Conservation (phyloP, 208 protist species). For the Acanthamoeba healyi region DNA sequence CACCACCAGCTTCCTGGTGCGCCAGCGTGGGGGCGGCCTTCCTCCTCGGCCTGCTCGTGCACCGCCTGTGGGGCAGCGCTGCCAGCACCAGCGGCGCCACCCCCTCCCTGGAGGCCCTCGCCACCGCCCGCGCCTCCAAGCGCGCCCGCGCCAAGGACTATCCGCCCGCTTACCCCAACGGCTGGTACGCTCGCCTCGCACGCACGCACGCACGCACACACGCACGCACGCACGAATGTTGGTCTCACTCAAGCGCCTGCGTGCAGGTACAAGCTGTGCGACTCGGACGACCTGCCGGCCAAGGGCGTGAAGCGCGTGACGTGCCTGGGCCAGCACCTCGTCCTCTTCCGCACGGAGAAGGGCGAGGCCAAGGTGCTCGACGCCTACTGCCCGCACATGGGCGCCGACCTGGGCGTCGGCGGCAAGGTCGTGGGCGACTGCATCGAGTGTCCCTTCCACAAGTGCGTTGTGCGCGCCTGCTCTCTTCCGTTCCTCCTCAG, state of each 20-base stretch:
- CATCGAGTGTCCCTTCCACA: constrained; percentile 76
- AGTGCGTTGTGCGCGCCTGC: too few species aligned
- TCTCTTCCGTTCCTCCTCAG: too few species aligned
- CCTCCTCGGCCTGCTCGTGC: neutral
- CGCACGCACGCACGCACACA: too few species aligned
- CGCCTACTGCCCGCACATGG: constrained; percentile 73
- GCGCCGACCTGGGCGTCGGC: constrained; percentile 67
- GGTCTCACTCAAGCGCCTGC: too few species aligned
- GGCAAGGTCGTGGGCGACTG: constrained; percentile 52
- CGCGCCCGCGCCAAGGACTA: neutral
- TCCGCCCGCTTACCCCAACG: constrained; percentile 68
- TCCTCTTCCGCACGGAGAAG: constrained; percentile 60
- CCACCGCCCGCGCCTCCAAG: neutral
- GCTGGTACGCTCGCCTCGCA: too few species aligned
- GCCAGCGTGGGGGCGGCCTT: neutral
- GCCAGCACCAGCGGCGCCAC: too few species aligned
- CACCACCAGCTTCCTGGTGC: neutral
- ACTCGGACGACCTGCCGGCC: constrained; percentile 61
- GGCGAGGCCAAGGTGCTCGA: constrained; percentile 69
- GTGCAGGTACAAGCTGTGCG: constrained; percentile 73
- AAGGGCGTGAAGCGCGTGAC: constrained; percentile 29
- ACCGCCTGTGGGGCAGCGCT: neutral
- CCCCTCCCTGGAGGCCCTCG: neutral
- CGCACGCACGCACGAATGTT: neutral
- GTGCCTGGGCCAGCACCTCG: constrained; percentile 48